These are phyloP conservation scores for Panicum miliaceum DNA, from an alignment of 176 grass and related monocot species.

Conservation along the genomic window DNA sequence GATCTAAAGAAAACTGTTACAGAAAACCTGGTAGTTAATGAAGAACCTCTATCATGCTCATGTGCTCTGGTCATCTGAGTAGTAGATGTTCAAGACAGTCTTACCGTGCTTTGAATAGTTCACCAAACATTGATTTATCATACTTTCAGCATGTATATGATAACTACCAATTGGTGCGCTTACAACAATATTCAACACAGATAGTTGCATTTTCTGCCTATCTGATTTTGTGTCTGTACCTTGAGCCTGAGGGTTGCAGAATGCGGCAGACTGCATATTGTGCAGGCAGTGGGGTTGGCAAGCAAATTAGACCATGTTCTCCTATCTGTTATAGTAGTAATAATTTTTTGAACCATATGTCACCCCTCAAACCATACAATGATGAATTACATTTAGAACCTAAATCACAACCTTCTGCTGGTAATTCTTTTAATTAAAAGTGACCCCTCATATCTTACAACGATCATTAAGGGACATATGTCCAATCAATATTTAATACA, in stretches of 20 bases:
- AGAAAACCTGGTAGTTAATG: background rate
- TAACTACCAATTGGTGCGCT: background rate
- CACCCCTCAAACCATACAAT: background rate
- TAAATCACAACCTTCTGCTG: background rate
- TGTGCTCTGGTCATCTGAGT: constrained; percentile 10
- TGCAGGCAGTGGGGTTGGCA: constrained; percentile 11
- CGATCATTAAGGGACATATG: background rate
- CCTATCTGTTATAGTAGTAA: background rate
- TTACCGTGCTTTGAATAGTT: background rate
- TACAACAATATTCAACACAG: background rate
- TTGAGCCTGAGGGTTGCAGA: constrained; percentile 2
- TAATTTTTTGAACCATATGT: background rate
- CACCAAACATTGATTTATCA: background rate
- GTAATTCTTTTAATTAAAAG: background rate
- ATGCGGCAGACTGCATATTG: background rate
- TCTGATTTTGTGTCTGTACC: background rate
- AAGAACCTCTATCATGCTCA: background rate
- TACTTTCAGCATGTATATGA: background rate
- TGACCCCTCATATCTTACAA: background rate
- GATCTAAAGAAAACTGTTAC: background rate
- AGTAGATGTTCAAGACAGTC: background rate
- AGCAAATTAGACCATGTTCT: constrained; percentile 7
- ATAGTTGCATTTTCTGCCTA: background rate
- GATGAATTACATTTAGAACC: background rate
- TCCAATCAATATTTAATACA: background rate